Base-by-base conservation (phyloP, 73 alveolate genomes). In the Tetrahymena elliotti region DNA sequence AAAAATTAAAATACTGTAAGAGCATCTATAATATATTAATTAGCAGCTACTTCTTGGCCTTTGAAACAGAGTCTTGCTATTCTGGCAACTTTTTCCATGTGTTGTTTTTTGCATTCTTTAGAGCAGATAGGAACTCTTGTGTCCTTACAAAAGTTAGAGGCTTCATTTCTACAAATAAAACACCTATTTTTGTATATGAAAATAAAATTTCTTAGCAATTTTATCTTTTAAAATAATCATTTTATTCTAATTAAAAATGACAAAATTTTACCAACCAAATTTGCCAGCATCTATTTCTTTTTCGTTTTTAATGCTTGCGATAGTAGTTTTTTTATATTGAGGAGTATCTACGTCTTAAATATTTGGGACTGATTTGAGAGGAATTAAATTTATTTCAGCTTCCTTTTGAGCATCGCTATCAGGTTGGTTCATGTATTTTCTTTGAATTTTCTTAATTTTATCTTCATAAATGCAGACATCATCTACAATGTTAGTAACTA, bases 81-180 rank as follows among this genome's bases (percentile, higher is more conserved):
- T 33, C 83, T 68, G 33, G 93, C 35, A 10, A 24, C 95, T 52
- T 94, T 35, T 96, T 94, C 93, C 53, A 94, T 39, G 40, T 94
- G 96, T 83, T 33, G 8, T 12, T 83, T 39, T 39, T 95, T 95
- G 22, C 97, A 95, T 94, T 95, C 96, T 53, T 93, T 95, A 16
- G 96, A 38, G 94, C 97, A 95, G 36, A 95, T 84, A 27, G 97
- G 97, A 93, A 94, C 96, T 95, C 93, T 94, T 31, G 97, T 84
- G 5, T 95, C 97, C 10, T 92, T 95, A 94, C 96, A 94, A 83
- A 93, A 95, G 83, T 47, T 33, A 38, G 94, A 94, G 82, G 97
- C 97, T 82, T 36, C 82, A 37, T 95, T 95, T 95, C 97, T 95
- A 40, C 97, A 95, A 0, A 95, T 93, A 38, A 95, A 35, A 41